These are phyloP conservation scores for Kokia cookei DNA, from an alignment of 441 rosid species.

Conservation along the genomic window DNA sequence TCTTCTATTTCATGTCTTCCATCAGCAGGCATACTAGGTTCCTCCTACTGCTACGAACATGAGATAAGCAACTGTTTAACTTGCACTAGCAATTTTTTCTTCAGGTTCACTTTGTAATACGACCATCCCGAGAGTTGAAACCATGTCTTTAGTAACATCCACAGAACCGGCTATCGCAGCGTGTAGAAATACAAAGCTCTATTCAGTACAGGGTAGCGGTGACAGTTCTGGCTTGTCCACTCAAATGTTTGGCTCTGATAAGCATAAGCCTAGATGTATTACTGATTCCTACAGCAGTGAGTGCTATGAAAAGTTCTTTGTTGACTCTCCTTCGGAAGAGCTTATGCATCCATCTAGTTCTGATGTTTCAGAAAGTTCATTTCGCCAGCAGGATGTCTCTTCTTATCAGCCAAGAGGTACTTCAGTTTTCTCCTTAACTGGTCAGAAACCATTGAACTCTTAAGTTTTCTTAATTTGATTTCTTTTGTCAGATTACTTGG, in stretches of 20 bases:
- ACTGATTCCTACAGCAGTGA: constrained; percentile 56
- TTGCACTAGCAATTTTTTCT: constrained; percentile 5
- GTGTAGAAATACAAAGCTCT: constrained; percentile 52
- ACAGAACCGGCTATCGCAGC: constrained; percentile 48
- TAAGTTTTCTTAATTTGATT: constrained; percentile 23
- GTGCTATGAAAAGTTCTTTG: constrained; percentile 77
- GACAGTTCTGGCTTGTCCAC: constrained; percentile 36
- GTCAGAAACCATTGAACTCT: constrained; percentile 30
- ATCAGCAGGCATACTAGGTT: background rate
- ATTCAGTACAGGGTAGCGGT: constrained; percentile 44
- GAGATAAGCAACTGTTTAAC: background rate
- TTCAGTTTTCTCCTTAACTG: constrained; percentile 39
- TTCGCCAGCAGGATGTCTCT: constrained; percentile 31
- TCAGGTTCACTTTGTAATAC: constrained; percentile 17
- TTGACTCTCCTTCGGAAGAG: constrained; percentile 70
- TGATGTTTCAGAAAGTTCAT: constrained; percentile 46
- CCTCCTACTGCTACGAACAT: background rate
- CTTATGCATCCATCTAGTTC: constrained; percentile 47
- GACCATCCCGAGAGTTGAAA: constrained; percentile 17
- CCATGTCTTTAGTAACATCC: constrained; percentile 69
- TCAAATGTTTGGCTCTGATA: constrained; percentile 44
- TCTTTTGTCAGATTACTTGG: constrained; percentile 34
- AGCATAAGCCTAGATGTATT: constrained; percentile 42
- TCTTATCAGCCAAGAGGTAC: constrained; percentile 42
- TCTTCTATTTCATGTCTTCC: background rate